phyloP scores from a whole-genome alignment of 352 stramenopile genomes.

The Pythium guiyangense region DNA sequence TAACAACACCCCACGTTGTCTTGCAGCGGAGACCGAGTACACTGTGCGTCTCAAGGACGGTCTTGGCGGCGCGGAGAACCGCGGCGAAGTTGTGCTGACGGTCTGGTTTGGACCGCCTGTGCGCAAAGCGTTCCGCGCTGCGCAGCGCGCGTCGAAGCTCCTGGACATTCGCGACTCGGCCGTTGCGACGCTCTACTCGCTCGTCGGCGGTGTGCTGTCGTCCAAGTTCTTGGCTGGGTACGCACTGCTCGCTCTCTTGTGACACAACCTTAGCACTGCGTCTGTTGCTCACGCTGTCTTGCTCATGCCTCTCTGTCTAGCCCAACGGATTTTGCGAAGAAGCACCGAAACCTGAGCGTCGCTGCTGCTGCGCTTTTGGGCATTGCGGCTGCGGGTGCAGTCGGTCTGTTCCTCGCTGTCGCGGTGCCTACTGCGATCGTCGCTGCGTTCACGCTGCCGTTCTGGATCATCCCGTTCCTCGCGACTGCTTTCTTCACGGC shows the following conservation, averaged over 20 bases:
- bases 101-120: constrained; percentile 81
- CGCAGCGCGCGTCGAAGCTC: constrained; percentile 62
- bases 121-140: constrained; percentile 74
- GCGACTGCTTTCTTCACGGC: constrained; percentile 74
- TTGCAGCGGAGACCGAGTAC: constrained; percentile 29
- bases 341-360: constrained; percentile 68
- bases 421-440: constrained; percentile 65
- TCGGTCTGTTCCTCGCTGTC: constrained; percentile 60
- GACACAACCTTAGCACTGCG: too few relatives aligned
- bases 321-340: constrained; percentile 63
- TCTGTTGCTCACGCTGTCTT: too few relatives aligned
- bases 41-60: constrained; percentile 50
- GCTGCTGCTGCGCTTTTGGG: constrained; percentile 50
- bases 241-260: too few relatives aligned
- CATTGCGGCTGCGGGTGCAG: constrained; percentile 38
- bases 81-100: constrained; percentile 51
- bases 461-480: constrained; percentile 84
- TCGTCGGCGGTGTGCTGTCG: constrained; percentile 24
- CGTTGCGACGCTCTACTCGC: constrained; percentile 43
- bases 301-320: too few relatives aligned
- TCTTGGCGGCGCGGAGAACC: constrained; percentile 25
- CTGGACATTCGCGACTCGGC: constrained; percentile 68
- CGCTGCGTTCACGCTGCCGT: constrained; percentile 73
- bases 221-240: constrained; percentile 45
- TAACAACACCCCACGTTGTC: too few relatives aligned